Evolutionary conservation across 805 yeast genomes (phyloP).

Genomic region (Candida argentea): DNA sequence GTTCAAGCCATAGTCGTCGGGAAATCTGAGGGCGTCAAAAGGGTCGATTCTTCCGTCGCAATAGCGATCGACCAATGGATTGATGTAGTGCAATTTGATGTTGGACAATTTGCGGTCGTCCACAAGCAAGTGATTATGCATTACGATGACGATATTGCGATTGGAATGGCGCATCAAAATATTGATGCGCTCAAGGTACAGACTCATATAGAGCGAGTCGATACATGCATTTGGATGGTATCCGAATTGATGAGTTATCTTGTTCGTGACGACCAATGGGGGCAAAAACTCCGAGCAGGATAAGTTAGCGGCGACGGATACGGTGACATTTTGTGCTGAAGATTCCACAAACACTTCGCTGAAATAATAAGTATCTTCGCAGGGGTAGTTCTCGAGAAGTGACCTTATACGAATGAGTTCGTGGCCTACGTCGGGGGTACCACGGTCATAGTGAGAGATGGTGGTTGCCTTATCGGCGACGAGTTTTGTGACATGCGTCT

Average conservation of each 20-base stretch:
- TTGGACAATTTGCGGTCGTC: constrained; percentile 6
- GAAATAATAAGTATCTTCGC: constrained; percentile 12
- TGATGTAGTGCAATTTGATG: constrained; percentile 8
- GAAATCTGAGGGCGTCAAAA: constrained; percentile 7
- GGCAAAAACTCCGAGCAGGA: constrained; percentile 11
- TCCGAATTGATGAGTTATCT: constrained; percentile 3
- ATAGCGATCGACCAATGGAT: constrained; percentile 7
- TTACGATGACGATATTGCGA: constrained; percentile 9
- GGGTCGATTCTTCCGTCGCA: no score
- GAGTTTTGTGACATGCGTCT: no score
- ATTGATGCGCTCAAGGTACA: constrained; percentile 11
- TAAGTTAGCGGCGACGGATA: constrained; percentile 14
- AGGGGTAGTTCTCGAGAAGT: constrained; percentile 4
- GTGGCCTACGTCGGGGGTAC: not conserved
- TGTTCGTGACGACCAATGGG: constrained; percentile 12
- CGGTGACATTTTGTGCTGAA: constrained; percentile 7
- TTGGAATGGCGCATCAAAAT: constrained; percentile 4
- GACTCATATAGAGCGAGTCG: constrained; percentile 9
- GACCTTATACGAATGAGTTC: constrained; percentile 2
- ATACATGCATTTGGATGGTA: constrained; percentile 12
- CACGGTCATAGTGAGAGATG: no score
- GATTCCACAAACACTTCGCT: constrained; percentile 12
- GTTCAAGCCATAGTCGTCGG: constrained; percentile 11
- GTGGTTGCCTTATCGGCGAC: no score
- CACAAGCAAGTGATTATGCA: constrained; percentile 9